phyloP scores from a whole-genome alignment of 441 rosid species.

The Kokia cookei region DNA sequence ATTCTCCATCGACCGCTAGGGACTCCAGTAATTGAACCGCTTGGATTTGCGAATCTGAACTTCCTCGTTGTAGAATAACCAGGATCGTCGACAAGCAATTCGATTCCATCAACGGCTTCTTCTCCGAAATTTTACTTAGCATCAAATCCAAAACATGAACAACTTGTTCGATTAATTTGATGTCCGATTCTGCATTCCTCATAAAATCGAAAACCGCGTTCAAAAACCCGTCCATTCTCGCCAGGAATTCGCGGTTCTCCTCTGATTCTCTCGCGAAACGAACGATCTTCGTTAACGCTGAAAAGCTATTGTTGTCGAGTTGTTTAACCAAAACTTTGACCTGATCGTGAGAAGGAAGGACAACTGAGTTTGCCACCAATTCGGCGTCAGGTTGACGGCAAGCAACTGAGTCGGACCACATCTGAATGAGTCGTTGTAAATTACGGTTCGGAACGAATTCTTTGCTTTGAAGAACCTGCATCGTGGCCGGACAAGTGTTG shows the following conservation, averaged over 20 bases:
- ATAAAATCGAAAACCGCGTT: conserved; percentile 43
- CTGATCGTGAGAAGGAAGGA: conserved; percentile 32
- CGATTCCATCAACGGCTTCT: conserved; percentile 28
- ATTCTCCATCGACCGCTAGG: conserved; percentile 36
- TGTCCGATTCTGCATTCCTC: conserved; percentile 20
- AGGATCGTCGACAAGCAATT: conserved; percentile 38
- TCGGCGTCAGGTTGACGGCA: conserved; percentile 16
- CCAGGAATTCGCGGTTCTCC: conserved; percentile 46
- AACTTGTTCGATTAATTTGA: conserved; percentile 27
- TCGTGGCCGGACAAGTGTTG: conserved; percentile 90
- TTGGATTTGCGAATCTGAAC: conserved; percentile 40
- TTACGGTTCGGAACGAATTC: conserved; percentile 77
- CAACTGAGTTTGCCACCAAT: conserved; percentile 1
- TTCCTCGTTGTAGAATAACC: conserved; percentile 33
- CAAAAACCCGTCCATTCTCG: conserved; percentile 37
- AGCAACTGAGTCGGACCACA: conserved; percentile 58
- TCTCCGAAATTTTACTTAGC: conserved; percentile 26
- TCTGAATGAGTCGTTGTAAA: conserved; percentile 68
- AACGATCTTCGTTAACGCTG: conserved; percentile 25
- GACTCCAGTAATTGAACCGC: conserved; percentile 47
- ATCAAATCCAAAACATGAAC: conserved; percentile 39
- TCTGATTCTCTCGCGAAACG: conserved; percentile 47
- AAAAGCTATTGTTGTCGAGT: conserved; percentile 17
- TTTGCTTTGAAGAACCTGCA: conserved; percentile 70
- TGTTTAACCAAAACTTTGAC: conserved; percentile 20